phyloP scores from a whole-genome alignment of 1,139 yeast species.

The Hanseniaspora gamundiae region DNA sequence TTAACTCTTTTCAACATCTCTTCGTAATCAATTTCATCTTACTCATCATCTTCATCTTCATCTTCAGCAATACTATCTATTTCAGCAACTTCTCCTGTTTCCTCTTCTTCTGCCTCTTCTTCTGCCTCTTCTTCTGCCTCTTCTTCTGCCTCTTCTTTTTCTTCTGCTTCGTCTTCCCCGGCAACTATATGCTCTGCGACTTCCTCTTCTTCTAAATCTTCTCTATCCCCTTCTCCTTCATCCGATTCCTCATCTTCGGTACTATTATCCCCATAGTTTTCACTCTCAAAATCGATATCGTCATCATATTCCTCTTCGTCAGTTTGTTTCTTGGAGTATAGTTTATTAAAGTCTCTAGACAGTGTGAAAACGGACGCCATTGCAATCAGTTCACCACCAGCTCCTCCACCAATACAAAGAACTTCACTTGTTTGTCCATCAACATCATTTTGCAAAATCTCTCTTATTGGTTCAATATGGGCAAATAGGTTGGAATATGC shows the following conservation, averaged over 20 bases:
- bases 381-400: conserved; percentile 73
- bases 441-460: conserved; percentile 20
- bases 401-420: conserved; percentile 78
- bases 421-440: conserved; percentile 24
- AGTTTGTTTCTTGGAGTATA: conserved; percentile 5
- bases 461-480: conserved; percentile 32
- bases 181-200: too few relatives aligned
- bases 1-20: conserved; percentile 5
- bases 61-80: not conserved
- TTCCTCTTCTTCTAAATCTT: not conserved
- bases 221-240: not conserved
- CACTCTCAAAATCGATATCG: not conserved
- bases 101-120: not conserved
- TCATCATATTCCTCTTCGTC: not conserved
- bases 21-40: not conserved
- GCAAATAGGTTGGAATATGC: conserved; percentile 59
- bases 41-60: not conserved
- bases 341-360: conserved; percentile 29
- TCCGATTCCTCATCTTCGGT: not conserved
- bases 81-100: not conserved
- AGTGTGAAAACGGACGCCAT: conserved; percentile 47
- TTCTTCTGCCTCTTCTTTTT: not conserved
- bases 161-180: not conserved
- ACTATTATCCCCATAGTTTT: not conserved
- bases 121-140: not conserved